These are phyloP conservation scores for Aphanocladium album DNA, from an alignment of 2,329 filamentous ascomycete genomes.

Conservation along the genomic window DNA sequence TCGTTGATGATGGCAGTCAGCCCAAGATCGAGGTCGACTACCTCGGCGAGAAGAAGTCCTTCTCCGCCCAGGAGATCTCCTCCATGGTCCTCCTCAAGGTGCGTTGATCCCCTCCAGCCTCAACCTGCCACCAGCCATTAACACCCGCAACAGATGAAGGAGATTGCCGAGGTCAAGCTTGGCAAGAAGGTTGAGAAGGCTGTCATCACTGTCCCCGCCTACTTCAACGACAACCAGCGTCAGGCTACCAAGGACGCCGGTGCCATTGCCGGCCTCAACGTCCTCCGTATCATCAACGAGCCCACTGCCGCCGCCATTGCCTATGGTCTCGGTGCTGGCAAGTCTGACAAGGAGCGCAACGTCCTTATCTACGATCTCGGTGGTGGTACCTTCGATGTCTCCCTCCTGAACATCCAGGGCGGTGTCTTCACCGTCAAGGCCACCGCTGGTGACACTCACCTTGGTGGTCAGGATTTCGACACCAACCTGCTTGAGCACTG, in stretches of 20 bases:
- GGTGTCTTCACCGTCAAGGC: conserved; percentile 93
- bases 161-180: conserved; percentile 72
- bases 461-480: conserved; percentile 98
- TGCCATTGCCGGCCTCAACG: conserved; percentile 85
- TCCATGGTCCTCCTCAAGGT: conserved; percentile 86
- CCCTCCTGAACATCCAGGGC: conserved; percentile 83
- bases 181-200: conserved; percentile 81
- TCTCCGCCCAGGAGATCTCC: conserved; percentile 76
- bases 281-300: conserved; percentile 95
- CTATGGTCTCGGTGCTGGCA: conserved; percentile 97
- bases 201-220: conserved; percentile 90
- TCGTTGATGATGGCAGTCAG: conserved; percentile 89
- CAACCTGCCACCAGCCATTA: conserved; percentile 8
- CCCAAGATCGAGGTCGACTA: conserved; percentile 75
- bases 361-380: conserved; percentile 92
- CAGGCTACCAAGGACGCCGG: conserved; percentile 96
- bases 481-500: conserved; percentile 95
- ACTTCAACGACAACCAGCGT: conserved; percentile 98
- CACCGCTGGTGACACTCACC: conserved; percentile 93
- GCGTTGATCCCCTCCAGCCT: conserved; percentile 26
- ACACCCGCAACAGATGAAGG: conserved; percentile 61
- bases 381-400: conserved; percentile 93
- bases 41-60: conserved; percentile 58
- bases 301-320: conserved; percentile 93
- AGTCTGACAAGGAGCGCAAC: conserved; percentile 76